Conservation (phyloP, 495 filamentous ascomycete genomes). For the Rhypophila decipiens region DNA sequence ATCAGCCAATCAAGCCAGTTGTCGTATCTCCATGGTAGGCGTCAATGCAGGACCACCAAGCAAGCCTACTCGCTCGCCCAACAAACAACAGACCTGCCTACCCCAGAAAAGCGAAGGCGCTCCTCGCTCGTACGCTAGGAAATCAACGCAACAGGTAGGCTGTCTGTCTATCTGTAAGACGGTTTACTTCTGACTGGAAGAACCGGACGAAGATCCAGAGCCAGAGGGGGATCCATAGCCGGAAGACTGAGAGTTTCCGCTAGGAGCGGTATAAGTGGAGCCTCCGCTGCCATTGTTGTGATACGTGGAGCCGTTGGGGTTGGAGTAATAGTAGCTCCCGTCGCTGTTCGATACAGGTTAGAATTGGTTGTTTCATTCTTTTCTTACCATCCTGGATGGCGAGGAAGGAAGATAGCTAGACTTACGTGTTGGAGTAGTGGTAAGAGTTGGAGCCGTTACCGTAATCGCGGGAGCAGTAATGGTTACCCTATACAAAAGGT, state of each 20-base stretch:
- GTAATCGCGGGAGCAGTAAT: constrained; percentile 47
- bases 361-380: neutral
- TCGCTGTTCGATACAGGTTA: constrained; percentile 24
- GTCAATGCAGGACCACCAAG: too few species aligned
- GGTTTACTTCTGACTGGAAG: too few species aligned
- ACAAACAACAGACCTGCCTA: too few species aligned
- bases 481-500: constrained; percentile 38
- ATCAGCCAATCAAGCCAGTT: too few species aligned
- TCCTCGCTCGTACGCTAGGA: too few species aligned
- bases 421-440: constrained; percentile 48
- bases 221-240: too few species aligned
- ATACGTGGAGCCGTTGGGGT: constrained; percentile 44
- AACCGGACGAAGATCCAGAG: neutral
- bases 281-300: constrained; percentile 37
- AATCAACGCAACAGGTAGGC: too few species aligned
- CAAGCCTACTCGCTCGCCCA: too few species aligned
- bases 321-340: constrained; percentile 56
- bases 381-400: too few species aligned
- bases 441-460: constrained; percentile 47
- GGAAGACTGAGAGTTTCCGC: constrained; percentile 9
- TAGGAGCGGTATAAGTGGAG: constrained; percentile 37
- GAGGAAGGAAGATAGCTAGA: neutral
- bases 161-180: too few species aligned
- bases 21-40: too few species aligned
- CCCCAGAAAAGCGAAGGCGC: too few species aligned